Base-by-base conservation (phyloP, 2,329 filamentous ascomycete genomes). In the Diaporthe citriasiana region DNA sequence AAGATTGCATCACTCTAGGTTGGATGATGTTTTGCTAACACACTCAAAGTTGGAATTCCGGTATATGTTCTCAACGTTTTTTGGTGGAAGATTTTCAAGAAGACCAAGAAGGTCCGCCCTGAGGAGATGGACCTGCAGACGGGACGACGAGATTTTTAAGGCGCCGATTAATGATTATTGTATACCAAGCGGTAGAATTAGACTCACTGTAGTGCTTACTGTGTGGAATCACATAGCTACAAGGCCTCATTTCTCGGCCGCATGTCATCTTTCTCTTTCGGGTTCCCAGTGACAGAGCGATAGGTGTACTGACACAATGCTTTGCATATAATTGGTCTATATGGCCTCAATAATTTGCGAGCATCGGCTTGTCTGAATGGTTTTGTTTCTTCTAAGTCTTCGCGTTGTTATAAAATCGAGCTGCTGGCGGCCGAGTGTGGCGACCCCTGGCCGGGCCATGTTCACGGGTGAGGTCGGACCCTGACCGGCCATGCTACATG, bases 1-100 rank as follows among this genome's bases (percentile, higher is more conserved):
- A 9, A 10, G 3, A 6, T 3, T n/a, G 57, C 15, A 22, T 2
- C 4, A 12, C 13, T 22, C 6, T 15, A 45, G 9, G 38, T 30
- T 22, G 9, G 9, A 9, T 10, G 6, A 2, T 17, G 17, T 1
- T 1, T 45, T 30, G 38, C 57, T 63, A 63, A 63, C 25, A 30
- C 5, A 30, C n/a, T 2, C 2, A 13, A 17, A 63, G 57, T 85
- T 30, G 83, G 83, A 7, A 80, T 82, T 8, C 71, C 79, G 4
- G 76, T 84, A 4, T 84, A 81, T 79, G 84, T 90, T 53, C 88
- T 90, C 86, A 89, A 93, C 71, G 87, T 89, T 3, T 77, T 91
- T 6, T 91, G 91, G 22, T 93, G 91, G 90, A 94, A 93, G 81
- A 45, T 90, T 1, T 75, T 87, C 75, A 89, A 92, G 79, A 86